Evolutionary conservation across 169 alveolate genomes (phyloP).

Genomic region (Blepharisma undulans): DNA sequence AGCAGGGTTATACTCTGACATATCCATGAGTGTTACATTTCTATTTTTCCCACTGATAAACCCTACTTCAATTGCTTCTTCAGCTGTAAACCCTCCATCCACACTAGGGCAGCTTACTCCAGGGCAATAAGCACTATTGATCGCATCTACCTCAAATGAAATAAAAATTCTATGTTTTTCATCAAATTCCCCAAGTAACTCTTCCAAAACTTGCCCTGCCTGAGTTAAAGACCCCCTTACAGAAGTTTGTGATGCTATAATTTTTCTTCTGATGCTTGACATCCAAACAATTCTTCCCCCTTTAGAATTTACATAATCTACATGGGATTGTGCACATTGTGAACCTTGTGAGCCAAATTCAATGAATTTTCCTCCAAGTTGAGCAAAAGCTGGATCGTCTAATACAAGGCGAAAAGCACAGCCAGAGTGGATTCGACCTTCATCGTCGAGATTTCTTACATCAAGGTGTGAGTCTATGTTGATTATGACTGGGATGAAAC

Average conservation of each 20-base stretch:
- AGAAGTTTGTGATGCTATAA: not conserved
- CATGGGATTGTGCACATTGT: conserved; percentile 15
- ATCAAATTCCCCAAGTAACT: conserved; percentile 26
- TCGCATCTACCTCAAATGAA: conserved; percentile 49
- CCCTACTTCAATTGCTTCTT: conserved; percentile 42
- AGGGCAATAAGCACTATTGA: conserved; percentile 49
- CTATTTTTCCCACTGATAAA: conserved; percentile 14
- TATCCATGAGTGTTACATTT: conserved; percentile 44
- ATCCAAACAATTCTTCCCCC: conserved; percentile 41
- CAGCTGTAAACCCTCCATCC: conserved; percentile 53
- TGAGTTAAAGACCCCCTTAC: conserved; percentile 7
- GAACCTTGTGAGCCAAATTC: conserved; percentile 39
- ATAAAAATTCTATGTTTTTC: conserved; percentile 29
- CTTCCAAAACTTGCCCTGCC: conserved; percentile 38
- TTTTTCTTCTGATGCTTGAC: conserved; percentile 49
- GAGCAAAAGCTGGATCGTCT: conserved; percentile 34
- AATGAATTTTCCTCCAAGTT: conserved; percentile 10
- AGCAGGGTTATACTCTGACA: conserved; percentile 61
- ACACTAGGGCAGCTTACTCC: conserved; percentile 59
- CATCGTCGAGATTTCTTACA: conserved; percentile 43
- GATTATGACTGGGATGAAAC: conserved; percentile 42
- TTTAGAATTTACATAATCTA: conserved; percentile 36
- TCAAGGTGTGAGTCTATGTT: conserved; percentile 50
- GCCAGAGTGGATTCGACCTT: conserved; percentile 43
- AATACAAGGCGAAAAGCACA: conserved; percentile 46